A percentile compares a stretch with the other conserved stretches of the same genome.
phyloP scores from a whole-genome alignment of 345 rosid species.

The Erodium maritimum region DNA sequence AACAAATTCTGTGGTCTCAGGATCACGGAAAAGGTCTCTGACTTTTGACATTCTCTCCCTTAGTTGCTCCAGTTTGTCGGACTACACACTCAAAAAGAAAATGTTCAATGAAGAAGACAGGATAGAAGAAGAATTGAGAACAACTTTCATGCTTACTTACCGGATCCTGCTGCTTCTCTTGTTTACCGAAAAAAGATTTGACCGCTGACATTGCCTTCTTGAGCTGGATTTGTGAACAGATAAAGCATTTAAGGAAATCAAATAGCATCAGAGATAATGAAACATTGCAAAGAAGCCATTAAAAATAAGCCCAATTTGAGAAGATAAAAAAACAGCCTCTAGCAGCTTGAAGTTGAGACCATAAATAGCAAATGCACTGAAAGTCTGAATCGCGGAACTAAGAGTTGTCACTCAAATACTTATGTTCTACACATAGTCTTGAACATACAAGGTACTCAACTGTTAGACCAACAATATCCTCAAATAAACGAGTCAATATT shows the following conservation, averaged over 20 bases:
- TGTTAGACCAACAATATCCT: neutral
- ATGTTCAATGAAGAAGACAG: constrained; percentile 8
- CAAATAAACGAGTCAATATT: neutral
- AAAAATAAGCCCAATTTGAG: neutral
- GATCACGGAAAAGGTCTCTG: constrained; percentile 52
- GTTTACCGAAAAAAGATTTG: constrained; percentile 50
- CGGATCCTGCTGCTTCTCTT: constrained; percentile 29
- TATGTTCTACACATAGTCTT: neutral
- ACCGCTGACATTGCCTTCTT: constrained; percentile 62
- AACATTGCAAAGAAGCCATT: neutral
- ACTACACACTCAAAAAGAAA: constrained; percentile 19
- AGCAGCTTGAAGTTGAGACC: neutral
- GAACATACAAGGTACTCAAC: neutral
- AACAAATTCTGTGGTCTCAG: constrained; percentile 52
- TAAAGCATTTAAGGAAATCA: neutral
- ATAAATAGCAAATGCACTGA: no score
- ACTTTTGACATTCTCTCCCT: constrained; percentile 62
- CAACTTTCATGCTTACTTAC: constrained; percentile 46
- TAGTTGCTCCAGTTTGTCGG: constrained; percentile 47
- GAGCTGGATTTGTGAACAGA: constrained; percentile 26
- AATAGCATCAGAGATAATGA: neutral
- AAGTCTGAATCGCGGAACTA: no score
- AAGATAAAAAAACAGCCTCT: neutral
- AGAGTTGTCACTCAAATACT: no score
- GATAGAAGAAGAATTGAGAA: constrained; percentile 1